phyloP scores from a whole-genome alignment of 345 rosid species.

The Jatropha curcas region DNA sequence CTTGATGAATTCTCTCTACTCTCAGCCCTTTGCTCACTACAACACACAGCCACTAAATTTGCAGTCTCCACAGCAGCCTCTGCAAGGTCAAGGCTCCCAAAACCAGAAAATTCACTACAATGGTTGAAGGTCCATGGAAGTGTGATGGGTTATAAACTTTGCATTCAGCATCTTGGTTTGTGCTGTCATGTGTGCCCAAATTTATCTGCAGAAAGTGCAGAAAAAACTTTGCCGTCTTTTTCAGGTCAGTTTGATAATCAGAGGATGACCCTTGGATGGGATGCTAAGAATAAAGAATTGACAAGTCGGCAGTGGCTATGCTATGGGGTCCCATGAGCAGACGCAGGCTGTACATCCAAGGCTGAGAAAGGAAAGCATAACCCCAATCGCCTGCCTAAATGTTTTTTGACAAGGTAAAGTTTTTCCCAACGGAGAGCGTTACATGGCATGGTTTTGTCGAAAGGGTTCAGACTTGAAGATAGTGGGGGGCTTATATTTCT shows the following conservation, averaged over 20 bases:
- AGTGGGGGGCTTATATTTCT: not conserved
- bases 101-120: conserved; percentile 78
- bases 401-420: conserved; percentile 30
- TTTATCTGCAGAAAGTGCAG: conserved; percentile 26
- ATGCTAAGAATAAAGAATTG: conserved; percentile 34
- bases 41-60: conserved; percentile 72
- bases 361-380: conserved; percentile 55
- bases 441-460: conserved; percentile 45
- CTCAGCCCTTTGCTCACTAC: conserved; percentile 88
- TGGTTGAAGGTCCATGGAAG: conserved; percentile 53
- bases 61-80: conserved; percentile 69
- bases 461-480: conserved; percentile 38
- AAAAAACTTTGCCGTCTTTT: conserved; percentile 26
- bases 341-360: conserved; percentile 44
- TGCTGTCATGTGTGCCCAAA: conserved; percentile 62
- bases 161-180: conserved; percentile 74
- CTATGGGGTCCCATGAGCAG: conserved; percentile 26
- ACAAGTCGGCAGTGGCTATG: conserved; percentile 28
- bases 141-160: conserved; percentile 68
- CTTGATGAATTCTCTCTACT: conserved; percentile 85
- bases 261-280: conserved; percentile 14
- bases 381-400: conserved; percentile 47
- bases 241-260: conserved; percentile 36
- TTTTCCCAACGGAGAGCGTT: conserved; percentile 39
- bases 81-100: conserved; percentile 76